These are phyloP conservation scores for Diaporthe sp. DNA, from an alignment of 2,329 filamentous ascomycete genomes.

Conservation along the genomic window DNA sequence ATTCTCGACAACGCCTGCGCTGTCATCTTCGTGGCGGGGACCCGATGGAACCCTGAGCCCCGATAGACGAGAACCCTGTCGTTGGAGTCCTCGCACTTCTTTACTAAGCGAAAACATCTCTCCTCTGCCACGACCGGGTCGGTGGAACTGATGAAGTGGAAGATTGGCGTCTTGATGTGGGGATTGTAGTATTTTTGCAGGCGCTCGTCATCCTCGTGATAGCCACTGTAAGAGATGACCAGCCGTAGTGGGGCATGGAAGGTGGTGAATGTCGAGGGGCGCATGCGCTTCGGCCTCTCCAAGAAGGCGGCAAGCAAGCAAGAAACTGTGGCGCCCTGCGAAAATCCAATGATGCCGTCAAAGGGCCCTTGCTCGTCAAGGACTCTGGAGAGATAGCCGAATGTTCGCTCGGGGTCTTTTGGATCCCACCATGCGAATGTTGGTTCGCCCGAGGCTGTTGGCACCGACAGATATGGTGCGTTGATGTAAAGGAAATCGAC, in stretches of 20 bases:
- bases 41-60: not conserved
- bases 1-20: conserved; percentile 17
- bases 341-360: conserved; percentile 72
- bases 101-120: not conserved
- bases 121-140: conserved; percentile 9
- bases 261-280: not conserved
- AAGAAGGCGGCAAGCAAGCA: conserved; percentile 3
- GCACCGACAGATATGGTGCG: not conserved
- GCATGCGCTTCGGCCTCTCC: conserved; percentile 1
- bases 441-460: conserved; percentile 9
- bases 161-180: not conserved
- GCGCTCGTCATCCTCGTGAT: conserved; percentile 5
- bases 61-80: not conserved
- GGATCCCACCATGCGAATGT: conserved; percentile 5
- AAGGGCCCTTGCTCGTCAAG: conserved; percentile 48
- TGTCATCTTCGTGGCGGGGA: conserved; percentile 4
- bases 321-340: conserved; percentile 68
- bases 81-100: not conserved
- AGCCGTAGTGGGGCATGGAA: not conserved
- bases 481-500: not conserved
- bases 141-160: conserved; percentile 5
- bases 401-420: conserved; percentile 7
- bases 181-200: conserved; percentile 12
- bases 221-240: conserved; percentile 12
- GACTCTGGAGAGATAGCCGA: not conserved